Conservation (phyloP, 2,329 filamentous ascomycete species). For the Fusarium veterinarium region DNA sequence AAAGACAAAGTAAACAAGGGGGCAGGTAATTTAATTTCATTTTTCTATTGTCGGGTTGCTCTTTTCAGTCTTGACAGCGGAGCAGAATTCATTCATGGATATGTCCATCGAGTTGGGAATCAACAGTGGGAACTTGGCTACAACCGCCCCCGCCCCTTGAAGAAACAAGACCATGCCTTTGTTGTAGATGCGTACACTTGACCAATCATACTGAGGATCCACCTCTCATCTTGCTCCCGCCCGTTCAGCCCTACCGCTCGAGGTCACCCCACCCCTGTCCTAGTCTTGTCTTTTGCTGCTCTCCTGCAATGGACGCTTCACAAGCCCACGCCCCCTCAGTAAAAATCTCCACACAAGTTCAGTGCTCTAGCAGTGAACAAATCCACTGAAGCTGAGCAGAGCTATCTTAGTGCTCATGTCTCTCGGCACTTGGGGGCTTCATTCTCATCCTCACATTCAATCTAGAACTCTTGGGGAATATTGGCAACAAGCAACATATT, state of each 20-base stretch:
- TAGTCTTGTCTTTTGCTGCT: not conserved
- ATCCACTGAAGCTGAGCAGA: not conserved
- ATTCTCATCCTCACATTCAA: not conserved
- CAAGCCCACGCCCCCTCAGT: constrained; percentile 19
- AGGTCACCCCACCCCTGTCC: constrained; percentile 7
- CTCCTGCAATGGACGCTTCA: not conserved
- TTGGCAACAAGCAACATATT: not conserved
- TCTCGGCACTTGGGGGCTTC: not conserved
- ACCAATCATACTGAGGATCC: constrained; percentile 20
- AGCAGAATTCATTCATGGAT: constrained; percentile 6
- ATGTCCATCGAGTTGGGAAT: constrained; percentile 11
- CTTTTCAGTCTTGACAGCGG: constrained; percentile 1
- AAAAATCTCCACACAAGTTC: constrained; percentile 18
- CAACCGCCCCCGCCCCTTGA: not conserved
- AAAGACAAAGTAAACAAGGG: constrained; percentile 7
- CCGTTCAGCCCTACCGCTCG: constrained; percentile 42
- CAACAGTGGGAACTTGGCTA: constrained; percentile 4
- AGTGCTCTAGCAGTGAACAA: not conserved
- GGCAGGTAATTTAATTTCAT: not conserved
- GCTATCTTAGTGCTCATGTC: not conserved
- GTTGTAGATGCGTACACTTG: constrained; percentile 2
- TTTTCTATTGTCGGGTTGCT: not conserved
- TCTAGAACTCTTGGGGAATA: not conserved
- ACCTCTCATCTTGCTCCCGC: constrained; percentile 39
- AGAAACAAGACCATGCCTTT: not conserved